Percentiles rank a stretch among this genome's conserved stretches.
Conservation (phyloP, 2,329 filamentous ascomycete genomes). For the Clathrospora elynae region DNA sequence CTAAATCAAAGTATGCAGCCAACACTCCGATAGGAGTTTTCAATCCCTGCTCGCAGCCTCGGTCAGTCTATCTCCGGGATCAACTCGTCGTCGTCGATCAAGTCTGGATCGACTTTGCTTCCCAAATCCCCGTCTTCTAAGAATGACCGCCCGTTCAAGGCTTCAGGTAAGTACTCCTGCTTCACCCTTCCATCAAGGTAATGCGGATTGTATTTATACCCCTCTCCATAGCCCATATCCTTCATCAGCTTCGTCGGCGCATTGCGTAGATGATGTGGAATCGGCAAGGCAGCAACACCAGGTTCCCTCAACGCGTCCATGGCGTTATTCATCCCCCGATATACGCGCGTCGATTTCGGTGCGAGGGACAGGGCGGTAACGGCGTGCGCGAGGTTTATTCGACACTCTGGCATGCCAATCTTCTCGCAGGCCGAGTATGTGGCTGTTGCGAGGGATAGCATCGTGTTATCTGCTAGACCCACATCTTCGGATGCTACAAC, state of each 20-base stretch:
- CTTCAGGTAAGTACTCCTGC: conserved; percentile 89
- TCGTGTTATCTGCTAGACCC: conserved; percentile 82
- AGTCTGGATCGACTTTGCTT: conserved; percentile 67
- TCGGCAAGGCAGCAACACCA: conserved; percentile 77
- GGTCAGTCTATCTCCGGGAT: conserved; percentile 30
- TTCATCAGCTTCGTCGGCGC: conserved; percentile 93
- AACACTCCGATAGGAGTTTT: no score
- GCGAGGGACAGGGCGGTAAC: conserved; percentile 79
- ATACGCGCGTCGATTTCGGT: conserved; percentile 85
- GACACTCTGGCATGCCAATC: conserved; percentile 92
- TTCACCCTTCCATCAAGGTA: conserved; percentile 79
- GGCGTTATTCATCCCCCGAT: conserved; percentile 80
- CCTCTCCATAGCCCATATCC: conserved; percentile 84
- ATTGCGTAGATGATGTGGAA: conserved; percentile 88
- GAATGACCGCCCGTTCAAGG: conserved; percentile 71
- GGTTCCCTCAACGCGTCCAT: conserved; percentile 80
- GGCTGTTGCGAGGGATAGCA: conserved; percentile 83
- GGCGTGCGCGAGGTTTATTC: conserved; percentile 88
- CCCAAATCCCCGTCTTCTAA: conserved; percentile 82
- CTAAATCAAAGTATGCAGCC: no score
- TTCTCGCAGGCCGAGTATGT: conserved; percentile 88
- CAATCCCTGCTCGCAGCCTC: no score
- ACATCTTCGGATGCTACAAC: conserved; percentile 95
- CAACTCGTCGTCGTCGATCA: conserved; percentile 35
- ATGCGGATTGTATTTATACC: conserved; percentile 97